Percentiles rank a stretch among this genome's conserved stretches.
These are phyloP conservation scores for Penicillium digitatum DNA, from an alignment of 2,329 filamentous ascomycete genomes.

Conservation along the genomic window DNA sequence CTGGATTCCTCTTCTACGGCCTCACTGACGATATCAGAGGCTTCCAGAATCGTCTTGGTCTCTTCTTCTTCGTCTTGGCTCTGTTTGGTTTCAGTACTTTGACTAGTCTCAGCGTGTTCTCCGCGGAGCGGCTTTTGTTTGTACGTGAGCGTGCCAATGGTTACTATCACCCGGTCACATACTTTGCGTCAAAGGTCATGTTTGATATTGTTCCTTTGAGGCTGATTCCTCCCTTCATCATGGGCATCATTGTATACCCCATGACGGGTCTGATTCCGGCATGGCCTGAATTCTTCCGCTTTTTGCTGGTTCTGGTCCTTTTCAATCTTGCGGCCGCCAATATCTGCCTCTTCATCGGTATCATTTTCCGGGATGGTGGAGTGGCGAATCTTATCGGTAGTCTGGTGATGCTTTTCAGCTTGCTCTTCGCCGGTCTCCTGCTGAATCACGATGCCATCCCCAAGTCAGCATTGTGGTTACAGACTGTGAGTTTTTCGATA, in stretches of 20 bases:
- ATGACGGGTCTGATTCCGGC: conserved; percentile 92
- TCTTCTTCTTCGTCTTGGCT: conserved; percentile 96
- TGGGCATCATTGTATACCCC: conserved; percentile 93
- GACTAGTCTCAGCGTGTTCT: conserved; percentile 90
- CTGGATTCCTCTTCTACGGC: conserved; percentile 93
- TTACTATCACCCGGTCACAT: conserved; percentile 90
- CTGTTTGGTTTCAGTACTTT: conserved; percentile 96
- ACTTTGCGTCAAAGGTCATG: conserved; percentile 94
- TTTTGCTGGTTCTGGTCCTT: conserved; percentile 84
- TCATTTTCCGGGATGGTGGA: conserved; percentile 84
- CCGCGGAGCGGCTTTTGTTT: conserved; percentile 83
- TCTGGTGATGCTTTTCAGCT: conserved; percentile 93
- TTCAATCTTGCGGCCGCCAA: conserved; percentile 94
- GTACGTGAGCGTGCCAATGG: conserved; percentile 92
- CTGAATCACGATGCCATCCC: conserved; percentile 95
- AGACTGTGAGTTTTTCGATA: conserved; percentile 56
- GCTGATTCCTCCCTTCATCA: conserved; percentile 87
- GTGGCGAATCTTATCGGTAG: conserved; percentile 93
- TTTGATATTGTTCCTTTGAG: conserved; percentile 96
- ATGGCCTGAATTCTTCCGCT: conserved; percentile 79
- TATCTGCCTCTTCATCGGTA: conserved; percentile 94
- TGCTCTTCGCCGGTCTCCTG: conserved; percentile 89
- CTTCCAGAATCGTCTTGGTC: conserved; percentile 92
- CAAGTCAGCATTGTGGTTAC: conserved; percentile 78
- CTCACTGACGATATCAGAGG: conserved; percentile 93